phyloP scores from a whole-genome alignment of 2,329 filamentous ascomycete genomes.

The Epichloe hybrida region DNA sequence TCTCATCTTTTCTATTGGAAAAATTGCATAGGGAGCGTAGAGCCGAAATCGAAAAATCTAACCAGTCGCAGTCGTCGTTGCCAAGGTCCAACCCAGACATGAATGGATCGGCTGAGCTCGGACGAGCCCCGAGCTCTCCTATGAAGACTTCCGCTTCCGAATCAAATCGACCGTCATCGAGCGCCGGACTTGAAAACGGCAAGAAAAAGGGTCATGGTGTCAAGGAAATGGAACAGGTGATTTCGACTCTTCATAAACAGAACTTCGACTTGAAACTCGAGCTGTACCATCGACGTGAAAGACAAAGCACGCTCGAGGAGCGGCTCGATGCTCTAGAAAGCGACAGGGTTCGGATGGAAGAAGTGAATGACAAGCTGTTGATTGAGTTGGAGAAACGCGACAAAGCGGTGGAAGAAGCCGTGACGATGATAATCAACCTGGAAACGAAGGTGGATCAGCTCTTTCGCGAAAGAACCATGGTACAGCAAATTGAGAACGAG shows the following conservation, averaged over 20 bases:
- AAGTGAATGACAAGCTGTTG: slow-evolving; percentile 45
- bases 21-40: slow-evolving; percentile 38
- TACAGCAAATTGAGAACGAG: slow-evolving; percentile 34
- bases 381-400: slow-evolving; percentile 53
- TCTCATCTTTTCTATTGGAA: slow-evolving; percentile 42
- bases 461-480: slow-evolving; percentile 38
- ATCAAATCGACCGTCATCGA: slow-evolving; percentile 29
- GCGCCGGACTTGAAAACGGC: slow-evolving; percentile 22
- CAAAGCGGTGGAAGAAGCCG: slow-evolving; percentile 56
- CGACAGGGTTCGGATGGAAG: slow-evolving; percentile 39
- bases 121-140: slow-evolving; percentile 26
- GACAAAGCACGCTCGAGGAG: slow-evolving; percentile 45
- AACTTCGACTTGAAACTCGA: slow-evolving; percentile 68
- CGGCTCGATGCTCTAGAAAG: slow-evolving; percentile 40
- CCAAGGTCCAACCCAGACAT: slow-evolving; percentile 25
- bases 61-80: slow-evolving; percentile 17
- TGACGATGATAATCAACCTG: slow-evolving; percentile 52
- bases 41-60: slow-evolving; percentile 31
- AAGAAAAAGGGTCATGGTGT: slow-evolving; percentile 45
- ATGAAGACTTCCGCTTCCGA: slow-evolving; percentile 20
- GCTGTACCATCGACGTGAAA: slow-evolving; percentile 54
- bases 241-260: slow-evolving; percentile 58
- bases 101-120: slow-evolving; percentile 24
- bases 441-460: slow-evolving; percentile 46
- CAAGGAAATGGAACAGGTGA: slow-evolving; percentile 55